Percentiles rank a stretch among this genome's conserved stretches.
Evolutionary conservation across 495 filamentous ascomycete species (phyloP).

Genomic region (Tuber aestivum): DNA sequence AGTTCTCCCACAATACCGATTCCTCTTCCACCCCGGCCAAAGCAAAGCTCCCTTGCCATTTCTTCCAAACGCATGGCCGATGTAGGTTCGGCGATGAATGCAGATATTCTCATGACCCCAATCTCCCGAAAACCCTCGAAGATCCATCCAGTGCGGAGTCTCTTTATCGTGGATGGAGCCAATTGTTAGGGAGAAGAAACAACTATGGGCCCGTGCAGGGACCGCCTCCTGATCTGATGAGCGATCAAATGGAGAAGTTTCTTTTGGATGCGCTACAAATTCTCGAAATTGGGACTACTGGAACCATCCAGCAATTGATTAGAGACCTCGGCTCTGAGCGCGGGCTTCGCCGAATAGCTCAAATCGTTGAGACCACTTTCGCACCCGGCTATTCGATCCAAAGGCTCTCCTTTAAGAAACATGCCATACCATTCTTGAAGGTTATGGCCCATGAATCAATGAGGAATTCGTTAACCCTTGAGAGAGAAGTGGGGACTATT

Average conservation of each 20-base stretch:
- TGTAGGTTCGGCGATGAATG: conserved; percentile 23
- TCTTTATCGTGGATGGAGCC: conserved; percentile 22
- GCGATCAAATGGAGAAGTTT: conserved; percentile 21
- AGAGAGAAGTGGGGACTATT: conserved; percentile 53
- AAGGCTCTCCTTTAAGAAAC: conserved; percentile 21
- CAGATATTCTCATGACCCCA: conserved; percentile 27
- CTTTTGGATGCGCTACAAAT: conserved; percentile 23
- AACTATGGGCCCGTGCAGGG: not conserved
- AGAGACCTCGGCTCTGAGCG: conserved; percentile 30
- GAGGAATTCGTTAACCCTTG: conserved; percentile 51
- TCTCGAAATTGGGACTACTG: conserved; percentile 32
- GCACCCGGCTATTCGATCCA: conserved; percentile 8
- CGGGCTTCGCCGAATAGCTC: conserved; percentile 29
- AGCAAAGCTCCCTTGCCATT: conserved; percentile 17
- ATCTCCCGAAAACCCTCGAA: not conserved
- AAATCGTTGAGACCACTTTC: conserved; percentile 28
- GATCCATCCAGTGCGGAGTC: conserved; percentile 13
- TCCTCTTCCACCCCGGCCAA: not conserved
- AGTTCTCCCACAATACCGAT: conserved; percentile 10
- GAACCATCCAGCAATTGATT: conserved; percentile 32
- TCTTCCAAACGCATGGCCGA: conserved; percentile 18
- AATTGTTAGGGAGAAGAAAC: conserved; percentile 9
- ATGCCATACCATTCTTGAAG: conserved; percentile 50
- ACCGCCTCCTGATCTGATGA: not conserved
- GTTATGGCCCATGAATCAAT: conserved; percentile 52